phyloP scores from a whole-genome alignment of 805 yeast species.

The Torulaspora indica region DNA sequence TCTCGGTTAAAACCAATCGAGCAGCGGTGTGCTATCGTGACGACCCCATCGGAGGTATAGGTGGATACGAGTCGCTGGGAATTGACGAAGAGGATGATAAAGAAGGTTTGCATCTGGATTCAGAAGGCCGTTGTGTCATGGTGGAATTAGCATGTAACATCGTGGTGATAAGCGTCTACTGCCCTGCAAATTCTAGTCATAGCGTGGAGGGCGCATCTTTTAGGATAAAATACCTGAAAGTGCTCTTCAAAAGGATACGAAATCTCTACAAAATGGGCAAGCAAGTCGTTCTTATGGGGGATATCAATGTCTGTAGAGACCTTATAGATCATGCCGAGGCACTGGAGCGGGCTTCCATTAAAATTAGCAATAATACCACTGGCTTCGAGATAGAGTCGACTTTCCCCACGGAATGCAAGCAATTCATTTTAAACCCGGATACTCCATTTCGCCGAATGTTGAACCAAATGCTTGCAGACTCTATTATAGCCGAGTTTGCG shows the following conservation, averaged over 20 bases:
- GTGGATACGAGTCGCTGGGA: constrained; percentile 56
- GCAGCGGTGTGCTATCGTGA: constrained; percentile 23
- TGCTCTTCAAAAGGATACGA: constrained; percentile 57
- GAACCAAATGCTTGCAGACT: constrained; percentile 42
- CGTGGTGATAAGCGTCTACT: constrained; percentile 66
- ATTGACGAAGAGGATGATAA: constrained; percentile 35
- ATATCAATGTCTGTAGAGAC: constrained; percentile 76
- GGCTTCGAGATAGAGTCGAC: constrained; percentile 34
- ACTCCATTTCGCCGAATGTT: constrained; percentile 42
- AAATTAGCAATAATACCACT: constrained; percentile 39
- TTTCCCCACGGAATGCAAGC: constrained; percentile 35
- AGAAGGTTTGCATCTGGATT: constrained; percentile 49
- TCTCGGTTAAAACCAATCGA: constrained; percentile 27
- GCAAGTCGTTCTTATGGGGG: constrained; percentile 79
- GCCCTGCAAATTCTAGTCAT: constrained; percentile 84
- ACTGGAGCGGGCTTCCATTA: constrained; percentile 31
- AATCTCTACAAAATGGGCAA: constrained; percentile 55
- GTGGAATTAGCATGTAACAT: constrained; percentile 62
- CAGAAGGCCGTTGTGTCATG: constrained; percentile 79
- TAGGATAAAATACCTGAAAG: constrained; percentile 52
- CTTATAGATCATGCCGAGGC: constrained; percentile 77
- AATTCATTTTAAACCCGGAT: constrained; percentile 36
- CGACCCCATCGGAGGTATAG: constrained; percentile 43
- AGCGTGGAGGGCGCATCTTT: constrained; percentile 62
- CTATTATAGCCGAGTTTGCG: constrained; percentile 31